Evolutionary conservation across 805 yeast genomes (phyloP).

Genomic region (Deakozyma indianensis): DNA sequence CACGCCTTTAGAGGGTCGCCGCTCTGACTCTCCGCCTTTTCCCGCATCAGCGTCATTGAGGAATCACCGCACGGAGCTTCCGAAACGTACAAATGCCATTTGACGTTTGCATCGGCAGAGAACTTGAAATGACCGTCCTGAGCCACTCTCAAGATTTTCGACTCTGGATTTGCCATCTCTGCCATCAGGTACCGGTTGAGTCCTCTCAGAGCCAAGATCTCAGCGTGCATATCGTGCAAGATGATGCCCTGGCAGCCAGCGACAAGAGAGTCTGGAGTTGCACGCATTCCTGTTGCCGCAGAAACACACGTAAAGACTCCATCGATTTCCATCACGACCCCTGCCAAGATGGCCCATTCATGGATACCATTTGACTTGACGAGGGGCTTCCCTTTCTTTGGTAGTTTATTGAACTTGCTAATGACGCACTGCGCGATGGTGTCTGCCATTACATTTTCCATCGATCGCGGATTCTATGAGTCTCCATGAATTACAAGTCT

Average conservation of each 20-base stretch:
- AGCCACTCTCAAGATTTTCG: neutral
- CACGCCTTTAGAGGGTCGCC: conserved; percentile 11
- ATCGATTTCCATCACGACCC: conserved; percentile 33
- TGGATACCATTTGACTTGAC: conserved; percentile 44
- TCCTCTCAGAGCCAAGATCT: conserved; percentile 55
- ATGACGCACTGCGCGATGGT: conserved; percentile 13
- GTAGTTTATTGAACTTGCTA: conserved; percentile 13
- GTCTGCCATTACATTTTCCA: conserved; percentile 1
- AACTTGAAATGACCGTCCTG: conserved; percentile 5
- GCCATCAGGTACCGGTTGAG: conserved; percentile 48
- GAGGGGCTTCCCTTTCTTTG: conserved; percentile 41
- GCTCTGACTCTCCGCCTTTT: conserved; percentile 11
- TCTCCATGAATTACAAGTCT: too few species aligned
- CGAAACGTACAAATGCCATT: conserved; percentile 48
- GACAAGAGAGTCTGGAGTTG: conserved; percentile 41
- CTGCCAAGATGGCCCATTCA: conserved; percentile 82
- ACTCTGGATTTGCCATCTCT: conserved; percentile 13
- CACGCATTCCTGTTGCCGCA: conserved; percentile 73
- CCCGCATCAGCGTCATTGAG: conserved; percentile 37
- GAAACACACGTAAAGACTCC: conserved; percentile 25
- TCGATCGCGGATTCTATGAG: too few species aligned
- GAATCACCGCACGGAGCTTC: conserved; percentile 90
- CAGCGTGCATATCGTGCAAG: conserved; percentile 88
- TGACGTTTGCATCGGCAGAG: conserved; percentile 13
- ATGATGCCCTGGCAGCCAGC: conserved; percentile 38